Percentiles rank a stretch among this genome's conserved stretches.
Evolutionary conservation across 495 filamentous ascomycete species (phyloP).

Genomic region (Penicillium odoratum): DNA sequence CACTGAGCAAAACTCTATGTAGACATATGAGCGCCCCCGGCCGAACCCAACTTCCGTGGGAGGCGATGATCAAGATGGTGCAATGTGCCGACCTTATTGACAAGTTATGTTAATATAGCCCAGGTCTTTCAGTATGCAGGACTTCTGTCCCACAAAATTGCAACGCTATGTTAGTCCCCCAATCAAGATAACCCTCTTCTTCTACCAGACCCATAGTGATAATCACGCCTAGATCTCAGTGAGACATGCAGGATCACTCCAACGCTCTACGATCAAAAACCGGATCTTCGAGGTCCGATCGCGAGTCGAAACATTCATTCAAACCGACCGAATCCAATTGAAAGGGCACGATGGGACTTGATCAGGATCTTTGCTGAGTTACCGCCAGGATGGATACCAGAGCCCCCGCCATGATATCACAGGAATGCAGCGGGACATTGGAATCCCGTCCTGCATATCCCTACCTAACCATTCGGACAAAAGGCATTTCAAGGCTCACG

Average conservation of each 20-base stretch:
- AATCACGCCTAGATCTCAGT: background rate
- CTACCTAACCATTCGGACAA: too few species aligned
- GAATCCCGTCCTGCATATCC: background rate
- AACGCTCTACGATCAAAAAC: background rate
- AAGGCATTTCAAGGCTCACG: background rate
- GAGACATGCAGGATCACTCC: background rate
- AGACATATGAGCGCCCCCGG: background rate
- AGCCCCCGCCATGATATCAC: background rate
- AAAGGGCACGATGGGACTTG: background rate
- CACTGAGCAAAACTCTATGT: background rate
- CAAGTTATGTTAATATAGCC: background rate
- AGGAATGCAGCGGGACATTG: background rate
- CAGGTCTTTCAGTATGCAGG: background rate
- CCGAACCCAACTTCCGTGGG: background rate
- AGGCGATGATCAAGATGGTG: background rate
- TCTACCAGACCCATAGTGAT: background rate
- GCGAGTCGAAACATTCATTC: background rate
- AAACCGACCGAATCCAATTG: background rate
- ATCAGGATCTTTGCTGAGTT: background rate
- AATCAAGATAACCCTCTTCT: background rate
- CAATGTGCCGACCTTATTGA: background rate
- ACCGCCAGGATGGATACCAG: background rate
- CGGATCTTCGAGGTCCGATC: background rate
- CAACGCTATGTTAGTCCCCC: background rate
- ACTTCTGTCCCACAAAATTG: background rate